phyloP scores from a whole-genome alignment of 139 green algal genomes.

The Chlamydomonas asymmetrica region DNA sequence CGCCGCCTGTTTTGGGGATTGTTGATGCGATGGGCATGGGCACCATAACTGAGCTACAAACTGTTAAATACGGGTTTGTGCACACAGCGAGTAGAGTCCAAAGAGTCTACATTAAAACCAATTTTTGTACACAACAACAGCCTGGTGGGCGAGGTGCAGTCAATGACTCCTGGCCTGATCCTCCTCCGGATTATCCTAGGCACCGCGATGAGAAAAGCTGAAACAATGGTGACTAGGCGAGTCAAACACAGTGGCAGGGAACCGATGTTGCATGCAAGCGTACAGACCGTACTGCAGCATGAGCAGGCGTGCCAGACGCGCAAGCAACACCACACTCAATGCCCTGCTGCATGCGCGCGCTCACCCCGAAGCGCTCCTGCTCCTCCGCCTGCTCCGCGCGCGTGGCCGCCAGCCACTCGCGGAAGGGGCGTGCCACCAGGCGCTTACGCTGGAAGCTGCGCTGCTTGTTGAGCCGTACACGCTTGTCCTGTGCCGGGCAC shows the following conservation, averaged over 20 bases:
- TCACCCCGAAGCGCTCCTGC: not conserved
- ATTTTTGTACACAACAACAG: too few species aligned
- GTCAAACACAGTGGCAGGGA: not conserved
- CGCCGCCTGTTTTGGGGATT: not conserved
- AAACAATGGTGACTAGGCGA: too few species aligned
- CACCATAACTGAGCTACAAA: too few species aligned
- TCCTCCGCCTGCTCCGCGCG: not conserved
- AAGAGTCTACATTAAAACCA: too few species aligned
- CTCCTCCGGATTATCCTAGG: too few species aligned
- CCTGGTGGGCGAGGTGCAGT: too few species aligned
- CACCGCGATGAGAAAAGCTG: too few species aligned
- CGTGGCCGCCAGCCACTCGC: not conserved
- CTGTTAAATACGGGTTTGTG: too few species aligned
- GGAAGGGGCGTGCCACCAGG: constrained; percentile 4
- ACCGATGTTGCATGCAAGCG: not conserved
- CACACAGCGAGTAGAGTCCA: not conserved
- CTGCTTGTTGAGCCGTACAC: not conserved
- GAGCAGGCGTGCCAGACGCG: too few species aligned
- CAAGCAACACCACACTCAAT: too few species aligned
- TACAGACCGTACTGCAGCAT: not conserved
- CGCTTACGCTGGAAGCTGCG: not conserved
- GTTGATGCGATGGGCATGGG: not conserved
- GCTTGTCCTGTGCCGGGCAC: not conserved
- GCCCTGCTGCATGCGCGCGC: too few species aligned
- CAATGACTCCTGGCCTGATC: too few species aligned